Evolutionary conservation across 441 rosid genomes (phyloP).

Genomic region (Adansonia gregorii): DNA sequence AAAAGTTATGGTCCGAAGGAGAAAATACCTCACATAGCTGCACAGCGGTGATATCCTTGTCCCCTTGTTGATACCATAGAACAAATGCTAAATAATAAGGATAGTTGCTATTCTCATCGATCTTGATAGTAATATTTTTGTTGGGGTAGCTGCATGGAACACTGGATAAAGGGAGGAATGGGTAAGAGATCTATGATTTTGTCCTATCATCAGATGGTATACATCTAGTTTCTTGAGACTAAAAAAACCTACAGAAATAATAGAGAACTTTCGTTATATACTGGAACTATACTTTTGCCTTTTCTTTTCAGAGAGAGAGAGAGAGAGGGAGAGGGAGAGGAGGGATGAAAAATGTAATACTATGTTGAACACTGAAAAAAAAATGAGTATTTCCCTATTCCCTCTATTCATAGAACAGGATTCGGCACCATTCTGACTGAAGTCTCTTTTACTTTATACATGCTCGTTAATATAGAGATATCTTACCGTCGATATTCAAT

Average conservation of each 20-base stretch:
- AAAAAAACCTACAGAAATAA: background rate
- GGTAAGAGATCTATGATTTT: constrained; percentile 26
- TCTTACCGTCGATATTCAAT: constrained; percentile 65
- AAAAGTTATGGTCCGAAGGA: background rate
- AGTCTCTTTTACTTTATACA: background rate
- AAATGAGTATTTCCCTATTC: background rate
- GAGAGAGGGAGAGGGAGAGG: no score
- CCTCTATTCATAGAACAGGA: background rate
- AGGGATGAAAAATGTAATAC: background rate
- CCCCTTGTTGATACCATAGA: constrained; percentile 73
- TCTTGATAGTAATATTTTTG: constrained; percentile 62
- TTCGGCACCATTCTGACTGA: background rate
- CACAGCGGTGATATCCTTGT: constrained; percentile 65
- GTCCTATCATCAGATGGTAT: background rate
- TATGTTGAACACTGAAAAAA: background rate
- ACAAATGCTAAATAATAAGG: constrained; percentile 66
- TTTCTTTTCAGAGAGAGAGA: background rate
- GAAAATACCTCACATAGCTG: constrained; percentile 64
- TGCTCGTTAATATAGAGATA: background rate
- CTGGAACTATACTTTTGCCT: background rate
- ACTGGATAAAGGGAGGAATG: constrained; percentile 32
- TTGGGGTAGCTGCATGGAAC: constrained; percentile 67
- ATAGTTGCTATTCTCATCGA: constrained; percentile 60
- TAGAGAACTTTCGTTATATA: background rate
- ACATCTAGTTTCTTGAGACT: background rate